These are phyloP conservation scores for Aureoboletus auriporus DNA, from an alignment of 768 basidiomycete species.

Conservation along the genomic window DNA sequence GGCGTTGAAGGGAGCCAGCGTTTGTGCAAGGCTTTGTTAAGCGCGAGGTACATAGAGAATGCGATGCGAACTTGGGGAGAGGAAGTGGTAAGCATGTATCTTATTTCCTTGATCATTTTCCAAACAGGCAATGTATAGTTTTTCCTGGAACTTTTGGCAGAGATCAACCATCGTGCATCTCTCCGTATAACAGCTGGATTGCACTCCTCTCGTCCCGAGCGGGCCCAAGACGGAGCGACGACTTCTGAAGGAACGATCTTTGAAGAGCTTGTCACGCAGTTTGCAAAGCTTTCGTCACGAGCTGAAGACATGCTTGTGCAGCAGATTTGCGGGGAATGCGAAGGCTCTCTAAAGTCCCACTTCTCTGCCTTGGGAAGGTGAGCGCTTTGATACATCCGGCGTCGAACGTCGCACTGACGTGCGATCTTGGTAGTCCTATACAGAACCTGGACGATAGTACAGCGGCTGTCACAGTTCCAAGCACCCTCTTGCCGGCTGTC, in stretches of 20 bases:
- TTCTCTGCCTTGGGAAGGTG: conserved; percentile 50
- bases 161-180: conserved; percentile 59
- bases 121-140: conserved; percentile 48
- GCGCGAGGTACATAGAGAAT: conserved; percentile 66
- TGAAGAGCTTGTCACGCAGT: conserved; percentile 67
- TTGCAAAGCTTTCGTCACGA: conserved; percentile 54
- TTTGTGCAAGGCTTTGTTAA: conserved; percentile 81
- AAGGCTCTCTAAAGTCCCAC: conserved; percentile 69
- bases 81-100: conserved; percentile 62
- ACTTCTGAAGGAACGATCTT: conserved; percentile 69
- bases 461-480: conserved; percentile 49
- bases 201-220: conserved; percentile 47
- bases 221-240: conserved; percentile 20
- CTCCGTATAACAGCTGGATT: conserved; percentile 53
- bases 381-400: conserved; percentile 13
- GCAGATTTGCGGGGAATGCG: conserved; percentile 79
- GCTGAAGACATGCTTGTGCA: conserved; percentile 87
- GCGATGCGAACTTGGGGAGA: conserved; percentile 85
- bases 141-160: conserved; percentile 87
- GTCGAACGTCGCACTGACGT: neutral
- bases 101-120: neutral
- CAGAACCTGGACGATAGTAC: conserved; percentile 8
- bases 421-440: conserved; percentile 6
- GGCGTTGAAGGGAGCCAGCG: conserved; percentile 83
- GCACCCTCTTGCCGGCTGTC: conserved; percentile 71